Percentiles rank a stretch among this genome's conserved stretches.
phyloP scores from a whole-genome alignment of 768 basidiomycete species.

The Lentinula lateritia region DNA sequence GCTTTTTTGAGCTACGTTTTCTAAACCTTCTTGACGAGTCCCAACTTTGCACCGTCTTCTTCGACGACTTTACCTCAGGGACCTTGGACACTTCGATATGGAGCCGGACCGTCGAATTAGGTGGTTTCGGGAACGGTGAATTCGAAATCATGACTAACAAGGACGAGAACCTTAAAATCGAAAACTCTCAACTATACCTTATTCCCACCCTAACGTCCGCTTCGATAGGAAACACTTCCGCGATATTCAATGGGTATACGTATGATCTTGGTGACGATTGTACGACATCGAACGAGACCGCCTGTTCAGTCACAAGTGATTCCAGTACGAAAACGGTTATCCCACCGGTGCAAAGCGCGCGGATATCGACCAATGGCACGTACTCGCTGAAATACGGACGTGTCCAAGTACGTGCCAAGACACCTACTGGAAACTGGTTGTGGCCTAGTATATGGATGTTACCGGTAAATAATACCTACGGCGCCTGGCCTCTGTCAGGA shows the following conservation, averaged over 20 bases:
- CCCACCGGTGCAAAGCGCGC: constrained; percentile 75
- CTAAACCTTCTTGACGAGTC: constrained; percentile 33
- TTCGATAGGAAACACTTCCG: constrained; percentile 27
- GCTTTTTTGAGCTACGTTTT: constrained; percentile 45
- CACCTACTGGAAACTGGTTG: constrained; percentile 49
- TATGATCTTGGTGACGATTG: constrained; percentile 71
- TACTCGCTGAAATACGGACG: constrained; percentile 46
- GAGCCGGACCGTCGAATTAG: constrained; percentile 63
- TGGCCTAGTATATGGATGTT: constrained; percentile 70
- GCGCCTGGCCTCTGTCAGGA: constrained; percentile 54
- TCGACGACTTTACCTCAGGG: constrained; percentile 58
- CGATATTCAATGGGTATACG: constrained; percentile 52
- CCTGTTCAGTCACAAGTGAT: constrained; percentile 29
- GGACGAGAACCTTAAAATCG: constrained; percentile 58
- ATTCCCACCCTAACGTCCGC: constrained; percentile 76
- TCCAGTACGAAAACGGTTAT: constrained; percentile 43
- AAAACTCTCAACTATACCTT: constrained; percentile 69
- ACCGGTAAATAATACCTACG: constrained; percentile 58
- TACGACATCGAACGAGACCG: constrained; percentile 5
- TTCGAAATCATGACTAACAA: constrained; percentile 75
- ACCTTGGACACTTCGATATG: constrained; percentile 45
- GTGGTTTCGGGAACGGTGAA: constrained; percentile 74
- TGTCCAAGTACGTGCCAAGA: constrained; percentile 56
- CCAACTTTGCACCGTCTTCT: constrained; percentile 55
- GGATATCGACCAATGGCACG: constrained; percentile 65